Base-by-base conservation (phyloP, 2,329 filamentous ascomycete genomes). In the Fusarium torulosum region DNA sequence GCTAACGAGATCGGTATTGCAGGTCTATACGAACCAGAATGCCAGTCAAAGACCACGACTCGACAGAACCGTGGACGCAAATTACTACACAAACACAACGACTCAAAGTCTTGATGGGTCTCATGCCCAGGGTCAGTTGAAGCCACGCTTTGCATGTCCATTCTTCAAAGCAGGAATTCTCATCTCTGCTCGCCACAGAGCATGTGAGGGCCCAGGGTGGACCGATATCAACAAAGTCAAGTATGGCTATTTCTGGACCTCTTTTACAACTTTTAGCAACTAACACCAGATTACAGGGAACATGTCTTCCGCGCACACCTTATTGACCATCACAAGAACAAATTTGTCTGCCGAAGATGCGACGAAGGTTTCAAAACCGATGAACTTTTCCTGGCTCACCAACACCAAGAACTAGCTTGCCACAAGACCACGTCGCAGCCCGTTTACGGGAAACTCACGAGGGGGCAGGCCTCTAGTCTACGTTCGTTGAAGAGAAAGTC, bases 401-500 rank as follows among this genome's bases (percentile, higher is more conserved):
- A 40, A 3, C 10, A 23, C 3, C 29, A 53, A 10, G 47, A 53
- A 1, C 5, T 15, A 0, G 38, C n/a, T 6, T 57, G 53, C 0
- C 19, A 4, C 1, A 52, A 21, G 1, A 27, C 4, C 6, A 21
- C 13, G 1, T 1, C 29, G 5, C 29, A 52, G 4, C 8, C 29
- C 0, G 0, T n/a, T 0, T 8, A 44, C 0, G 53, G 53, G 0
- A 52, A 43, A 15, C 0, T 57, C 1, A 29, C 4, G 2, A 7
- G 23, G 15, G 46, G 44, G 1, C 53, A 57, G 5, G 46, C 53
- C 0, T 19, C 23, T 2, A 35, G 6, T 1, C 8, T 53, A 1
- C 15, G 19, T 1, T 53, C 53, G 1, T 7, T 27, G 1, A 56
- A 43, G 1, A 40, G 52, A 2, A 54, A 54, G 8, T 54, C 43